phyloP scores from a whole-genome alignment of 1,139 yeast genomes.

The Debaryomyces sp. region DNA sequence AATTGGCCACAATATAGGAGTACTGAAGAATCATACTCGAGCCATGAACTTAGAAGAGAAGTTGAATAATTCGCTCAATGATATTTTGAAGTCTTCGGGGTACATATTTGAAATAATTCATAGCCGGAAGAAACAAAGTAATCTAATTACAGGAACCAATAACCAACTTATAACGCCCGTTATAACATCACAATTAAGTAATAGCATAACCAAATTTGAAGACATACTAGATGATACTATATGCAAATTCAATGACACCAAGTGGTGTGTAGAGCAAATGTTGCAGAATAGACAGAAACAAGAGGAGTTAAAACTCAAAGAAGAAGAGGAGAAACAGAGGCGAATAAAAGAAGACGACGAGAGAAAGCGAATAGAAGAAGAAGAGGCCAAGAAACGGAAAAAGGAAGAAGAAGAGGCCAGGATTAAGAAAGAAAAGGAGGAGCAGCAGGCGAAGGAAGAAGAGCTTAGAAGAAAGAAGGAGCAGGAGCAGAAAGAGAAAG shows the following conservation, averaged over 20 bases:
- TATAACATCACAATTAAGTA: conserved; percentile 42
- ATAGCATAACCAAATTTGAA: conserved; percentile 42
- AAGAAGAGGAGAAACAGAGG: conserved; percentile 34
- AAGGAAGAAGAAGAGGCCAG: conserved; percentile 16
- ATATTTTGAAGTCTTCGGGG: conserved; percentile 46
- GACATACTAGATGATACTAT: conserved; percentile 48
- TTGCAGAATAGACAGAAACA: conserved; percentile 47
- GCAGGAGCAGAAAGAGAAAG: conserved; percentile 21
- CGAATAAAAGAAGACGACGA: conserved; percentile 26
- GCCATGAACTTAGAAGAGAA: conserved; percentile 44
- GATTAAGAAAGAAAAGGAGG: not conserved
- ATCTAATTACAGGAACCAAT: conserved; percentile 46
- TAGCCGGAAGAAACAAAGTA: conserved; percentile 46
- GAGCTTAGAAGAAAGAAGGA: conserved; percentile 19
- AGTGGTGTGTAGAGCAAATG: conserved; percentile 51
- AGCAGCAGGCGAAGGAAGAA: conserved; percentile 3
- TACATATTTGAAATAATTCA: conserved; percentile 48
- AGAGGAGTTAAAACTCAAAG: conserved; percentile 43
- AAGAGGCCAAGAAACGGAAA: conserved; percentile 13
- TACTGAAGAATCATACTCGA: not conserved
- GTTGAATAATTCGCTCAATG: conserved; percentile 44
- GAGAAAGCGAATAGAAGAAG: conserved; percentile 18
- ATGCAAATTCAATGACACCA: conserved; percentile 46
- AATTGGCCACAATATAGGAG: not conserved
- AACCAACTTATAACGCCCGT: conserved; percentile 46